These are phyloP conservation scores for Agarophyton chilense DNA, from an alignment of 23 red algal species.

Conservation along the genomic window DNA sequence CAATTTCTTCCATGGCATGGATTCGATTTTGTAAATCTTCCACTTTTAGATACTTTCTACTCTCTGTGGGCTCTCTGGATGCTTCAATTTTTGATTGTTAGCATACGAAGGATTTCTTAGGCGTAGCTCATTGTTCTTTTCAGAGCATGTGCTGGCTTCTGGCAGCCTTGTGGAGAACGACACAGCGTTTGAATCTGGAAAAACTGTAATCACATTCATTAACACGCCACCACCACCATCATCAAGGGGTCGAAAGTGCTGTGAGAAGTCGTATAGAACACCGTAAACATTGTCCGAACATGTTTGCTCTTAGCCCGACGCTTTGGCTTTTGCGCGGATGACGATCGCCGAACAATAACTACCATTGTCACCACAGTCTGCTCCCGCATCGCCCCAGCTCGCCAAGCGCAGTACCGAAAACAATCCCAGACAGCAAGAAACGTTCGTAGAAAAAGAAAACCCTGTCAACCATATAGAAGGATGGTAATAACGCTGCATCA, in stretches of 20 bases:
- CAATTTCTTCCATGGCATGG: conserved; percentile 44
- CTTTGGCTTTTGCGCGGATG: too few species aligned
- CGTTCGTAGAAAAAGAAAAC: too few species aligned
- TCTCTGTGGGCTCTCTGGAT: neutral
- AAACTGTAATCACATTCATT: conserved; percentile 37
- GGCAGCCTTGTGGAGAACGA: neutral
- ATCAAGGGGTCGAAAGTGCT: conserved; percentile 80
- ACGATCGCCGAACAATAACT: too few species aligned
- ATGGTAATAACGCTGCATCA: too few species aligned
- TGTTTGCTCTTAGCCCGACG: too few species aligned
- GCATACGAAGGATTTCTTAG: neutral
- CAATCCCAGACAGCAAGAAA: too few species aligned
- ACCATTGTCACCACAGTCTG: too few species aligned
- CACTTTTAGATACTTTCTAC: neutral
- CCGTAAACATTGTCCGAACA: too few species aligned
- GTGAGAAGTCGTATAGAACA: conserved; percentile 81
- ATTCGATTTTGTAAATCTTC: conserved; percentile 26
- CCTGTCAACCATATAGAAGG: too few species aligned
- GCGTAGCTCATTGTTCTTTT: neutral
- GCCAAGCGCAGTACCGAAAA: too few species aligned
- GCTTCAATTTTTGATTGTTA: neutral
- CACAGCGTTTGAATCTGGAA: conserved; percentile 30
- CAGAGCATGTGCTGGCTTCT: neutral
- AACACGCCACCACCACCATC: conserved; percentile 76
- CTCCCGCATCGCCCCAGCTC: too few species aligned